phyloP scores from a whole-genome alignment of 176 grass and related monocot species.

The Oryza nivara region DNA sequence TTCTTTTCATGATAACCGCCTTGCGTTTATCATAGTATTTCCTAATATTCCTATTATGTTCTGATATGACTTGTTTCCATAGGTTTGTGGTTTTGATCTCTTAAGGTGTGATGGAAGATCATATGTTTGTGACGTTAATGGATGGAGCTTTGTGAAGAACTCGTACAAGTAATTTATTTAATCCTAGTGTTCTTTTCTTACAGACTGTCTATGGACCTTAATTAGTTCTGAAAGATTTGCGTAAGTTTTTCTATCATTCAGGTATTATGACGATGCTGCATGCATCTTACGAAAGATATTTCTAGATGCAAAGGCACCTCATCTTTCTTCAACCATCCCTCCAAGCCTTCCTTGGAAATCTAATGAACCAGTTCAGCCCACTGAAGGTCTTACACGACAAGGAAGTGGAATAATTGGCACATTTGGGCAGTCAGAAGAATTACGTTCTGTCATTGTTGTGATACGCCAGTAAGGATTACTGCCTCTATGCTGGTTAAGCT shows the following conservation, averaged over 20 bases:
- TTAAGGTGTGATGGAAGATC: constrained; percentile 94
- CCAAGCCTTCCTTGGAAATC: constrained; percentile 93
- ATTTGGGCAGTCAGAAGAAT: constrained; percentile 98
- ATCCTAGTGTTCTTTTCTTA: constrained; percentile 12
- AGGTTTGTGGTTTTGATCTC: constrained; percentile 99
- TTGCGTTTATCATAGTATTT: constrained; percentile 14
- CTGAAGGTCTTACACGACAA: constrained; percentile 80
- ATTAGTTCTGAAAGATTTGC: constrained; percentile 15
- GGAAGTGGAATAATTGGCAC: constrained; percentile 94
- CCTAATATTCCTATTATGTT: constrained; percentile 18
- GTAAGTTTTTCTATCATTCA: constrained; percentile 37
- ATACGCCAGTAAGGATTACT: constrained; percentile 89
- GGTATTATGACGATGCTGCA: constrained; percentile 98
- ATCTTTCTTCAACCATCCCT: constrained; percentile 92
- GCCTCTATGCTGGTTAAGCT: constrained; percentile 3
- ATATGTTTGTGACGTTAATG: constrained; percentile 98
- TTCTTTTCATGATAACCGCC: not conserved
- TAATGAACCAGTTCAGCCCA: constrained; percentile 68
- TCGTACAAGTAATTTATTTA: constrained; percentile 81
- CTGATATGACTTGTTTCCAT: constrained; percentile 36
- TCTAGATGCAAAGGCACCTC: constrained; percentile 99
- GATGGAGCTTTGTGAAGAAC: constrained; percentile 99
- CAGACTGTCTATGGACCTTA: constrained; percentile 13
- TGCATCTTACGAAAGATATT: constrained; percentile 99
- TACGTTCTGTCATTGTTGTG: constrained; percentile 91